These are phyloP conservation scores for Alternaria consortialis DNA, from an alignment of 2,329 filamentous ascomycete genomes.

Conservation along the genomic window DNA sequence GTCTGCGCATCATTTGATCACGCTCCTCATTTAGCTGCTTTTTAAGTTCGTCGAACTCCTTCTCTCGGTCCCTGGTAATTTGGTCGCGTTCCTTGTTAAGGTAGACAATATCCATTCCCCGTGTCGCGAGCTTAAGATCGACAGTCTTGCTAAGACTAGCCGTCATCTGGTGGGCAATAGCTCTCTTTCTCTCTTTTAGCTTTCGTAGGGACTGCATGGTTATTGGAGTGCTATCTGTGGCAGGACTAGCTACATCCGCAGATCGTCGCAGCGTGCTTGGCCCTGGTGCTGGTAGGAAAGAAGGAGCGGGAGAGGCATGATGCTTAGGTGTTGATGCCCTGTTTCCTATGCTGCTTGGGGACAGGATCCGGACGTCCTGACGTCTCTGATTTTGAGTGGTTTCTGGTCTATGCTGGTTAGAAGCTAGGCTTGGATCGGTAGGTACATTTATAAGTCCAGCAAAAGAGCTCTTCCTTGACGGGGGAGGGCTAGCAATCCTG, in stretches of 20 bases:
- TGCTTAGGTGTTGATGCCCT: constrained; percentile 31
- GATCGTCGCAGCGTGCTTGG: not conserved
- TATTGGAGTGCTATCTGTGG: not conserved
- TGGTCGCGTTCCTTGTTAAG: constrained; percentile 16
- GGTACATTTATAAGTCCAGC: constrained; percentile 10
- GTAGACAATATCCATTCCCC: constrained; percentile 12
- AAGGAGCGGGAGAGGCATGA: constrained; percentile 30
- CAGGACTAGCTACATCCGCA: not conserved
- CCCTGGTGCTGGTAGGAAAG: constrained; percentile 26
- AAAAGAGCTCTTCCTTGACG: constrained; percentile 24
- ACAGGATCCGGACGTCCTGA: not conserved
- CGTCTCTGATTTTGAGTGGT: not conserved
- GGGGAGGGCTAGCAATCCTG: constrained; percentile 9
- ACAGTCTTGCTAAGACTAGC: not conserved
- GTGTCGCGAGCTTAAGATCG: constrained; percentile 8
- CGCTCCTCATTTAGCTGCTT: not conserved
- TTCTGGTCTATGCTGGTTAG: constrained; percentile 23
- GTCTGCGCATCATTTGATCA: not conserved
- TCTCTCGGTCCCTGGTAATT: not conserved
- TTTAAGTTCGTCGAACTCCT: not conserved
- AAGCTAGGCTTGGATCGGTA: constrained; percentile 4
- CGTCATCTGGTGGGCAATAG: constrained; percentile 7
- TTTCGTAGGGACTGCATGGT: constrained; percentile 15
- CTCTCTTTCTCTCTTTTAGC: constrained; percentile 13
- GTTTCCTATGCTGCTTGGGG: constrained; percentile 22